Conservation (phyloP, 352 stramenopile species). For the Phytophthora cactorum region DNA sequence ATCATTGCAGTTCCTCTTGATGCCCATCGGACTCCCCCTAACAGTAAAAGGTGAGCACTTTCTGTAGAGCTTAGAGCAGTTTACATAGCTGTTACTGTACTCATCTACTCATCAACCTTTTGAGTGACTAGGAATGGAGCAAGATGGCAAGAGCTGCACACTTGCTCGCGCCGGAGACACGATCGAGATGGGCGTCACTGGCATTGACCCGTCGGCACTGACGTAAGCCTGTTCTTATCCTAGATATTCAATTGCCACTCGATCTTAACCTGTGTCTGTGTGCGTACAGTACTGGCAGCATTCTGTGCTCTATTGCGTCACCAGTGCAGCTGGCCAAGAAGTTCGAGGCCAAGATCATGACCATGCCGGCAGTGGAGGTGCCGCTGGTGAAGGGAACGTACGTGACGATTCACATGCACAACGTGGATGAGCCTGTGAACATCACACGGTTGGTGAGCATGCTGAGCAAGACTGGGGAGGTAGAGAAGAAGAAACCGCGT, state of each 20-base stretch:
- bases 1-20: constrained; percentile 56
- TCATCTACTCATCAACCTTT: background rate
- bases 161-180: constrained; percentile 79
- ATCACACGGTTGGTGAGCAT: constrained; percentile 83
- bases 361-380: constrained; percentile 85
- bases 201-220: constrained; percentile 73
- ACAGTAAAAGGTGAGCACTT: constrained; percentile 51
- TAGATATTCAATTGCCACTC: constrained; percentile 5
- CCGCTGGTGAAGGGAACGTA: constrained; percentile 86
- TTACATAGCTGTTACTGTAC: background rate
- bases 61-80: background rate
- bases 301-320: constrained; percentile 83
- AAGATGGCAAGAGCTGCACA: constrained; percentile 68
- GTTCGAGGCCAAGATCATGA: constrained; percentile 92
- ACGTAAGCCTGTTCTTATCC: constrained; percentile 39
- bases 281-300: constrained; percentile 67
- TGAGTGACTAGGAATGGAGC: constrained; percentile 66
- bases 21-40: constrained; percentile 60
- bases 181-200: constrained; percentile 77
- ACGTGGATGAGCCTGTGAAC: constrained; percentile 86
- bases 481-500: constrained; percentile 84
- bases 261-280: background rate
- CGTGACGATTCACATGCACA: constrained; percentile 88
- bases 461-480: constrained; percentile 70
- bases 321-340: constrained; percentile 73